phyloP scores from a whole-genome alignment of 164 flowering plant genomes.

The Sedum album region DNA sequence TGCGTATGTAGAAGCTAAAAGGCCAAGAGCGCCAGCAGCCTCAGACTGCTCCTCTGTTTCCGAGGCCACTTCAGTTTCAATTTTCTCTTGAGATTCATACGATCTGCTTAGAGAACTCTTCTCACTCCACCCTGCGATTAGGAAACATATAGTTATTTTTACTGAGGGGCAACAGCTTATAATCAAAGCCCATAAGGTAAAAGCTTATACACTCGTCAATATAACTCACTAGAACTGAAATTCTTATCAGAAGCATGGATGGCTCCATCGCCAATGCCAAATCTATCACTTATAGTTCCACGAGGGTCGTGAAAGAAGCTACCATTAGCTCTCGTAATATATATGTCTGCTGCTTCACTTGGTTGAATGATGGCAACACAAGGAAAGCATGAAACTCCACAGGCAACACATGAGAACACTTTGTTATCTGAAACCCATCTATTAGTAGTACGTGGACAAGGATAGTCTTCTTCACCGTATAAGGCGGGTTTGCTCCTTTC shows the following conservation, averaged over 20 bases:
- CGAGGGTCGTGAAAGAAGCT: slow-evolving; percentile 51
- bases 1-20: slow-evolving; percentile 72
- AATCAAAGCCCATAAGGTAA: not conserved
- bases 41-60: slow-evolving; percentile 20
- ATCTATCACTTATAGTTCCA: slow-evolving; percentile 11
- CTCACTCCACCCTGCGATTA: slow-evolving; percentile 29
- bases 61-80: slow-evolving; percentile 23
- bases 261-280: no score
- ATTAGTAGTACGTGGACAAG: slow-evolving; percentile 15
- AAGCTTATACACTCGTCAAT: not conserved
- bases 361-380: slow-evolving; percentile 86
- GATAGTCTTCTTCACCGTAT: slow-evolving; percentile 17
- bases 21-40: slow-evolving; percentile 57
- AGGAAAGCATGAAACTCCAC: slow-evolving; percentile 82
- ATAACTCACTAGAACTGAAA: slow-evolving; percentile 34
- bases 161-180: no score
- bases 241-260: slow-evolving; percentile 15
- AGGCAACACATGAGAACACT: slow-evolving; percentile 83
- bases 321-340: slow-evolving; percentile 71
- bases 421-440: slow-evolving; percentile 43
- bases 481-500: slow-evolving; percentile 22
- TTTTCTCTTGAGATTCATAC: slow-evolving; percentile 35
- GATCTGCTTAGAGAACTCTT: slow-evolving; percentile 26
- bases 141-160: no score
- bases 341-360: slow-evolving; percentile 54